Base-by-base conservation (phyloP, 2,329 filamentous ascomycete species). In the Biscogniauxia mediterranea region DNA sequence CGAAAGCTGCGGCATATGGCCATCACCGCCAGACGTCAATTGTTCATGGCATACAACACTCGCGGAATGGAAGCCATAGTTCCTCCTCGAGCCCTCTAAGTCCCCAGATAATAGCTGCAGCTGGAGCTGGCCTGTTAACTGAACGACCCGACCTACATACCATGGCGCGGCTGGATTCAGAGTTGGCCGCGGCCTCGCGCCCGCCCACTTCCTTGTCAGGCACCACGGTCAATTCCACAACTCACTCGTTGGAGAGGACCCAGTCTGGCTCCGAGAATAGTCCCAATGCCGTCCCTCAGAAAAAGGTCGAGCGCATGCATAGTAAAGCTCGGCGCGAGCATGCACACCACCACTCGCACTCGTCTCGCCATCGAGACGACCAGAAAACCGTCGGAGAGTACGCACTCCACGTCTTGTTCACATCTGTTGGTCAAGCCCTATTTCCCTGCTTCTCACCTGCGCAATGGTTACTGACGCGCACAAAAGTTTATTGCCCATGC, bases 11-110 rank as follows among this genome's bases (percentile, higher is more conserved):
- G 32, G 78, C 80, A 23, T 88, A 98, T 81, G 92, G 91, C 62
- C 93, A 99, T 76, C 93, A 98, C 78, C 89, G 95, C 59, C 93
- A 99, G 79, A 96, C 94, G 0, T 98, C 94, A 55, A 97, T 98
- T 69, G 93, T 98, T 60, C 92, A 98, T 86, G 94, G 95, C 71
- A 89, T 96, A 68, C 93, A 97, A 75, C 95, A 99, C 85, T 86
- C 86, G 70, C 83, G 94, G 77, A 96, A 96, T 83, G 90, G 93
- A 69, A 97, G 93, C 78, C 87, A 90, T 66, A 93, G 91, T 74
- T 87, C 90, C 60, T 86, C 89, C 42, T 89, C 89, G 26, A 96
- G 91, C 75, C 94, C 94, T 61, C 81, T 97, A 70, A 96, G 92
- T 76, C 92, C 93, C 58, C 90, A 96, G 76, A 88, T 93, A 76